Base-by-base conservation (phyloP, 2,329 filamentous ascomycete species). In the Fusarium transvaalense region DNA sequence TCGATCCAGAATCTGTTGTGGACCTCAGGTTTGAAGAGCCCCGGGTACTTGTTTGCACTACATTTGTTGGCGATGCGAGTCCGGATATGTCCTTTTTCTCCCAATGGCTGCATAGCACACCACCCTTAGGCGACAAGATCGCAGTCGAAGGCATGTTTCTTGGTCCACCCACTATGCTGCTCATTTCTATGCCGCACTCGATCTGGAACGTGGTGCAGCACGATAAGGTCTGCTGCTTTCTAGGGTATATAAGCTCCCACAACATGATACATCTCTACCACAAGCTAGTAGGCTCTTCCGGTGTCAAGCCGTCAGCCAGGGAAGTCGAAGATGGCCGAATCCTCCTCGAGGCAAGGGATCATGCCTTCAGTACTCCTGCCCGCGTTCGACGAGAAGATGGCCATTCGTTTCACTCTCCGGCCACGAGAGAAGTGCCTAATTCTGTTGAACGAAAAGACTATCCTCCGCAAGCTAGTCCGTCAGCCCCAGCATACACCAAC, bases 101-200 rank as follows among this genome's bases (percentile, higher is more conserved):
- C 60, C 85, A 89, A 66, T 91, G 88, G 88, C 81, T 91, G n/a
- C 84, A 87, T 45, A 85, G 86, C 67, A 84, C 84, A 2, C 86
- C 88, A 2, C 78, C 84, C 1, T 82, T 86, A 5, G 85, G 85
- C 2, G 82, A 85, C 17, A 88, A 86, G 69, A 87, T 91, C 58
- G 82, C 85, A 9, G 87, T 91, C 6, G 88, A 91, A 74, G 88
- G 88, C 68, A 90, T 91, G 86, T 91, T 91, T 66, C 79, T 90
- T 19, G 89, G 88, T 0, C 88, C 88, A 1, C 88, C 88, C 2
- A 90, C 89, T 0, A 89, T 90, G 81, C 78, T 91, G 10, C 79
- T 91, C 31, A 88, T 91, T 55, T 90, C 88, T 6, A 90, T 91
- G 86, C 88, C 88, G 6, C 82, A 86, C 59, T 82, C 84, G 7